A percentile compares a stretch with the other conserved stretches of the same genome.
These are phyloP conservation scores for Thermoascus crustaceus DNA, from an alignment of 2,329 filamentous ascomycete species.

Conservation along the genomic window DNA sequence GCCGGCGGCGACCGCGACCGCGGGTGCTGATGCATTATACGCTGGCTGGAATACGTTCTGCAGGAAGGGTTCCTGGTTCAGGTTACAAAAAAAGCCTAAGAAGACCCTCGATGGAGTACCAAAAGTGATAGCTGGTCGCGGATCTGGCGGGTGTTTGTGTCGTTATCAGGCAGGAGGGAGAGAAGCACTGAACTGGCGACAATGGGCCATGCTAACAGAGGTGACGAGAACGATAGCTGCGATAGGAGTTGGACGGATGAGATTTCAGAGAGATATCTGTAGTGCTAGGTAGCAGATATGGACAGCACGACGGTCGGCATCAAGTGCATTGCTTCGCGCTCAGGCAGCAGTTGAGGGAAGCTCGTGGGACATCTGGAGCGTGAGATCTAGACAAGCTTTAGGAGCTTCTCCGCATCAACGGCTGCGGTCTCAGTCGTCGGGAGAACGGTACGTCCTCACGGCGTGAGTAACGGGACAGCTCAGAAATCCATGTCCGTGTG, in stretches of 20 bases:
- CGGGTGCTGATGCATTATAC: constrained; percentile 81
- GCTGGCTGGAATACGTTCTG: too few species aligned
- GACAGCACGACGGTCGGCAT: constrained; percentile 11
- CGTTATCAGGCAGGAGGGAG: constrained; percentile 28
- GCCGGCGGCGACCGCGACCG: constrained; percentile 67
- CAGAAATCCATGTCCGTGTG: constrained; percentile 12
- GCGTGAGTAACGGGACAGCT: constrained; percentile 18
- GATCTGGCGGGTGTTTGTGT: too few species aligned
- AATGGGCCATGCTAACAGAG: constrained; percentile 34
- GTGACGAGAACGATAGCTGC: constrained; percentile 9
- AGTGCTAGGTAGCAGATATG: constrained; percentile 11
- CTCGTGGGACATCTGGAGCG: constrained; percentile 18
- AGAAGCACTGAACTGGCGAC: constrained; percentile 19
- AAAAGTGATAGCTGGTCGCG: too few species aligned
- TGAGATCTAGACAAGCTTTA: constrained; percentile 21
- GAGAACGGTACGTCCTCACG: constrained; percentile 20
- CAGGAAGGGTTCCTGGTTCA: too few species aligned
- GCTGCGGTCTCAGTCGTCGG: constrained; percentile 17
- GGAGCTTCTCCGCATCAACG: constrained; percentile 34
- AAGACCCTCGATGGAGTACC: too few species aligned
- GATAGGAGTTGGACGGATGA: constrained; percentile 2
- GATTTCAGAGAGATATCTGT: constrained; percentile 6
- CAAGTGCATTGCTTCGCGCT: constrained; percentile 19
- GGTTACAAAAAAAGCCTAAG: neutral
- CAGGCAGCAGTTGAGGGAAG: constrained; percentile 17